Evolutionary conservation across 345 rosid species (phyloP).

Genomic region (Eucalyptus polybractea): DNA sequence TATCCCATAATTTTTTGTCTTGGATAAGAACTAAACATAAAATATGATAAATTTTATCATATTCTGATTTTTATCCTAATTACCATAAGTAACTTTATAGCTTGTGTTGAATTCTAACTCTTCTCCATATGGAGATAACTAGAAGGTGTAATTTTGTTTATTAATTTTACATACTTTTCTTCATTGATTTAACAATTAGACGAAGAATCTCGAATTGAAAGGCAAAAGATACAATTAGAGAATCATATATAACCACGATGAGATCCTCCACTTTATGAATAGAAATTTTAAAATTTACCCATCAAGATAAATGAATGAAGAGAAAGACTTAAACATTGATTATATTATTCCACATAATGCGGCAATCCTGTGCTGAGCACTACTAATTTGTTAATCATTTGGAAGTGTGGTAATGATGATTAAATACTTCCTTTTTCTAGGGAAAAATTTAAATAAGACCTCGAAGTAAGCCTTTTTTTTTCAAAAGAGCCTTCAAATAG

Average conservation of each 20-base stretch:
- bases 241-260: background rate
- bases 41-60: too few relatives aligned
- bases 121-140: background rate
- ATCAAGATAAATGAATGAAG: background rate
- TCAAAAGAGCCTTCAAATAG: too few relatives aligned
- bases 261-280: background rate
- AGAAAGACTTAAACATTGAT: background rate
- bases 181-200: too few relatives aligned
- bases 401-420: background rate
- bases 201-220: background rate
- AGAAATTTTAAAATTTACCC: background rate
- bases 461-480: background rate
- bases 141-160: background rate
- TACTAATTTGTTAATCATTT: too few relatives aligned
- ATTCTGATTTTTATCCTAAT: background rate
- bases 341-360: background rate
- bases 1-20: too few relatives aligned
- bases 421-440: background rate
- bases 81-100: too few relatives aligned
- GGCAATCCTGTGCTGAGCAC: background rate
- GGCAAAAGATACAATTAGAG: background rate
- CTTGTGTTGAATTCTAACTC: background rate
- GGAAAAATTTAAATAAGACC: too few relatives aligned
- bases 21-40: too few relatives aligned
- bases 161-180: background rate